Percentiles rank a stretch among this genome's conserved stretches.
Conservation (phyloP, 495 filamentous ascomycete genomes). For the Bryoglossum gracile region DNA sequence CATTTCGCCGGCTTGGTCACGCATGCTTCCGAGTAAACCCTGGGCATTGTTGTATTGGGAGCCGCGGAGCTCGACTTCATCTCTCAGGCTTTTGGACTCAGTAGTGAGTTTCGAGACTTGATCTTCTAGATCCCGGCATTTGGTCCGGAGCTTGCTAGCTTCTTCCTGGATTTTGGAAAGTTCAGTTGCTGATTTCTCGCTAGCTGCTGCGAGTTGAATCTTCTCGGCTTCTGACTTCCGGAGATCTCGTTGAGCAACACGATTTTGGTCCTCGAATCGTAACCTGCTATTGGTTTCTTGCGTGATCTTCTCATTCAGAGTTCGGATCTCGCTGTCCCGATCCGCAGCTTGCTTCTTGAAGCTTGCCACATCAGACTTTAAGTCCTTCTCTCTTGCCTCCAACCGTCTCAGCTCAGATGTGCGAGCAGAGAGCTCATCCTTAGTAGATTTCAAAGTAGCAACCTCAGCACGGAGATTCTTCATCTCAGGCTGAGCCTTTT, state of each 20-base stretch:
- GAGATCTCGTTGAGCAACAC: conserved; percentile 63
- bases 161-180: conserved; percentile 66
- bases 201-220: conserved; percentile 62
- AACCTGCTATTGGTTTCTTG: conserved; percentile 65
- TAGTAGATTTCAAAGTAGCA: conserved; percentile 58
- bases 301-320: conserved; percentile 64
- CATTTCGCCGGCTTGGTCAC: conserved; percentile 81
- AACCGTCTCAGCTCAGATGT: conserved; percentile 61
- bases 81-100: conserved; percentile 59
- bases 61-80: conserved; percentile 77
- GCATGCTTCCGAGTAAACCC: conserved; percentile 80
- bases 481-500: conserved; percentile 83
- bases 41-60: conserved; percentile 83
- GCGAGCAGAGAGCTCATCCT: conserved; percentile 64
- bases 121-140: conserved; percentile 63
- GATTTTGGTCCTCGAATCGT: conserved; percentile 69
- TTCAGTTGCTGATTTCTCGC: conserved; percentile 60
- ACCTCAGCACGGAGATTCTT: conserved; percentile 67
- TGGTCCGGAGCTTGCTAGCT: conserved; percentile 51
- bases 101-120: conserved; percentile 55
- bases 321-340: conserved; percentile 68
- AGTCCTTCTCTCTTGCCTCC: conserved; percentile 72
- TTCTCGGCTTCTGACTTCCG: conserved; percentile 69
- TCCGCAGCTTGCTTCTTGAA: conserved; percentile 62
- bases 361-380: conserved; percentile 63